Evolutionary conservation across 345 rosid species (phyloP), one percentile per base, ranked within the genome.

Genomic region (Aegle marmelos): DNA sequence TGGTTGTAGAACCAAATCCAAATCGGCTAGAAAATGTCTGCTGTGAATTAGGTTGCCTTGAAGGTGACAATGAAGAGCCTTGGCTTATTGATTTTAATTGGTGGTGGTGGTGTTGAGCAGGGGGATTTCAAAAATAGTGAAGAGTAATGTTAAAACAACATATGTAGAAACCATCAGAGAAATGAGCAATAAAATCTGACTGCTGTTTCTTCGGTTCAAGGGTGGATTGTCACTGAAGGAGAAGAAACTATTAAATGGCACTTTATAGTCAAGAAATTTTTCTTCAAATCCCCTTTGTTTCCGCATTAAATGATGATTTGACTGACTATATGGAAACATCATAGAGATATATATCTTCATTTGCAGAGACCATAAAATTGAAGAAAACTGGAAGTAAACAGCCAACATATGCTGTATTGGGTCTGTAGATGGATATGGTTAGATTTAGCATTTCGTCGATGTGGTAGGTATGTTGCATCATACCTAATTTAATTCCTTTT

Each of bases 21-120:
- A 77, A 86, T 27, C 41, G 75, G 17, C 86, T 81, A 1, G 89
- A 88, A 72, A 82, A 72, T 17, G 89, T 86, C 33, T 48, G 7
- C 91, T 86, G 84, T 28, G 78, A 76, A 17, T 1, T 7, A 9
- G 80, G n/a, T 45, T 57, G 27, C 17, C 0, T 6, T 45, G n/a
- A 9, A 22, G 89, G 82, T 2, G 59, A 71, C 9, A 86, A 54
- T 28, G 78, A 69, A 77, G 83, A 80, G 30, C 74, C 80, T 2
- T 9, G 33, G 36, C 1, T 37, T 36, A 73, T 86, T 10, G 3
- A 16, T 2, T 64, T 81, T 34, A 14, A 3, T 9, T 19, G 22
- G 53, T 0, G 8, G 14, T 77, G 78, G 48, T 25, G 37, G 59
- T 65, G 64, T 11, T 83, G 75, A 56, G 76, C 71, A 34, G 54